Percentiles rank a stretch among this genome's conserved stretches.
These are phyloP conservation scores for Ehretia macrophylla DNA, from an alignment of 257 asterid species.

Conservation along the genomic window DNA sequence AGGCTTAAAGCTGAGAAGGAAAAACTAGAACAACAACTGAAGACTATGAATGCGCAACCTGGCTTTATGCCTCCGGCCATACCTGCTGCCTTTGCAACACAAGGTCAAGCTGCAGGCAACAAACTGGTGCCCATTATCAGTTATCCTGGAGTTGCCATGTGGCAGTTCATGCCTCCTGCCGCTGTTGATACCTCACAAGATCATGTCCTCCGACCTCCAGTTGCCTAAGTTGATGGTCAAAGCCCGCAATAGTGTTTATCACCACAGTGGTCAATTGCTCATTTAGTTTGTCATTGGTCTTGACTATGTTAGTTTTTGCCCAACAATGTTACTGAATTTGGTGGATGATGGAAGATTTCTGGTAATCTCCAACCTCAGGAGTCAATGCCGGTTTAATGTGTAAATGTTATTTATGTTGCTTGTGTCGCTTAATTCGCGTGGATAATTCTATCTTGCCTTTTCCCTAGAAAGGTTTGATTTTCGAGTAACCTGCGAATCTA, in stretches of 20 bases:
- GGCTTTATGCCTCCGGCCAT: constrained; percentile 58
- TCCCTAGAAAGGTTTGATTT: too few species aligned
- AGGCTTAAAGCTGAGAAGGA: constrained; percentile 91
- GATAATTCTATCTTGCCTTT: neutral
- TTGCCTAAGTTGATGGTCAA: constrained; percentile 49
- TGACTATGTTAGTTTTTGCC: constrained; percentile 29
- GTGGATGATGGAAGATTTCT: constrained; percentile 21
- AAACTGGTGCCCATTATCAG: constrained; percentile 83
- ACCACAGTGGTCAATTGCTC: constrained; percentile 23
- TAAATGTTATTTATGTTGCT: constrained; percentile 21
- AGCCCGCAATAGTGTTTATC: constrained; percentile 11
- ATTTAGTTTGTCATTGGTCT: constrained; percentile 22
- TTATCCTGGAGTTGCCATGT: constrained; percentile 93
- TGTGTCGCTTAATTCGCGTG: too few species aligned
- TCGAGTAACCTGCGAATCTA: too few species aligned
- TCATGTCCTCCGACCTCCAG: constrained; percentile 96
- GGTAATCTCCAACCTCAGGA: neutral
- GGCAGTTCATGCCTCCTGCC: constrained; percentile 99
- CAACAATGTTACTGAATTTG: constrained; percentile 37
- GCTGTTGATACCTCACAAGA: constrained; percentile 95
- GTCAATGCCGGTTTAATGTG: constrained; percentile 20
- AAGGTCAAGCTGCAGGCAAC: constrained; percentile 59
- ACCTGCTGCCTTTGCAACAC: constrained; percentile 62
- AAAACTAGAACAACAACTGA: constrained; percentile 82
- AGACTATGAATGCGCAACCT: constrained; percentile 54